These are phyloP conservation scores for Solanum medicagineum DNA, from an alignment of 257 asterid genomes.

Conservation along the genomic window DNA sequence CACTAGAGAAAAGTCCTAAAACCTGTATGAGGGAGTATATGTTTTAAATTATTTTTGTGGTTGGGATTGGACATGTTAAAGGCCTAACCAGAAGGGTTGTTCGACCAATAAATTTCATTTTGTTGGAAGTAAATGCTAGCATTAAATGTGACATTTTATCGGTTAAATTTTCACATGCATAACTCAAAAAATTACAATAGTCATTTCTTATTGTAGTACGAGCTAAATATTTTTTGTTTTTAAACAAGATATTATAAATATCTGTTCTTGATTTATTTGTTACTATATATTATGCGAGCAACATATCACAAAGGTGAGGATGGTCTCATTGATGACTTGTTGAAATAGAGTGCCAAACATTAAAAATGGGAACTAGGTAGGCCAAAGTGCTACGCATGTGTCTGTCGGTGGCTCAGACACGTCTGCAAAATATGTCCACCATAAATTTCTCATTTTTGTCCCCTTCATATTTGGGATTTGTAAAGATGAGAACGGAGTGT, in stretches of 20 bases:
- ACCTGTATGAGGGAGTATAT: no score
- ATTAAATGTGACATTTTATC: neutral
- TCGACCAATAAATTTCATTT: neutral
- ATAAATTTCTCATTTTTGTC: neutral
- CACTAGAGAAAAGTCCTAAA: no score
- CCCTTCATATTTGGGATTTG: neutral
- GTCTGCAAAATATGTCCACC: neutral
- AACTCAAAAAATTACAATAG: neutral
- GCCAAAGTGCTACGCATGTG: neutral
- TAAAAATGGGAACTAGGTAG: neutral
- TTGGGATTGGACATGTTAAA: neutral
- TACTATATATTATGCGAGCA: no score
- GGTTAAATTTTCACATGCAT: neutral
- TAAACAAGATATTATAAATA: no score
- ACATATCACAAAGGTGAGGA: no score
- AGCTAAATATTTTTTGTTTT: neutral
- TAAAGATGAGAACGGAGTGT: neutral
- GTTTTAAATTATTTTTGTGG: no score
- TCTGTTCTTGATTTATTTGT: neutral
- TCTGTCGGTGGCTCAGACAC: neutral
- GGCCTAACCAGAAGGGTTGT: neutral
- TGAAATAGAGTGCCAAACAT: neutral
- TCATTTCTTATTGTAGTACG: neutral
- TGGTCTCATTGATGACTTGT: neutral
- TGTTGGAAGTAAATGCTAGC: neutral